Base-by-base conservation (phyloP, 345 rosid species). In the Bruguiera gymnorhiza region DNA sequence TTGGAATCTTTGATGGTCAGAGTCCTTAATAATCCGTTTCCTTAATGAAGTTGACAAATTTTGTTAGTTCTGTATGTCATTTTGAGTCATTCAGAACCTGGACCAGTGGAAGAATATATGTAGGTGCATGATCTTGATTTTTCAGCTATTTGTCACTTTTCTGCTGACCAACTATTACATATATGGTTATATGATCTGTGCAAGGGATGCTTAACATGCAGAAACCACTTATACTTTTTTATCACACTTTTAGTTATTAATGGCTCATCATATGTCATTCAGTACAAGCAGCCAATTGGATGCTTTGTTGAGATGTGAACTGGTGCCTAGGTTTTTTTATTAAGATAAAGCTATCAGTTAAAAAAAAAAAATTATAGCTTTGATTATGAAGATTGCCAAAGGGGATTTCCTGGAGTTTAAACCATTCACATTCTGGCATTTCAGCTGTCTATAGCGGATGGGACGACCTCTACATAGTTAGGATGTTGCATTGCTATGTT, bases 1-100 rank as follows among this genome's bases (percentile, higher is more conserved):
- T 96, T 80, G 99, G 98, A 69, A 87, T 96, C 50, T 96, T 96
- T 76, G 98, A 96, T 83, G 99, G 99, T 96, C 75, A 83, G 90
- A 69, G 72, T 75, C 64, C 50, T 63, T 78, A 30, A 63, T 37
- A 31, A 66, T 73, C 3, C 51, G 34, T 73, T 69, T 32, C 62
- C 43, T 70, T 66, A 36, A 18, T 53, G 58, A 61, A 18, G 48
- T 52, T 63, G 52, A 39, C 54, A 65, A 72, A 21, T 63, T 67
- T 21, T 66, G 9, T 39, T 8, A 20, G 36, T 54, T 62, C 8
- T 55, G 50, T 53, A 23, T 29, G 4, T 65, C 18, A 70, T 37
- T 34, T 62, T 57, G 65, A 32, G 43, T 67, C 62, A 36, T 50
- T 66, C 32, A 24, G 55, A 31, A 54, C 60, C 31, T 65, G 65